A percentile compares a stretch with the other conserved stretches of the same genome.
Evolutionary conservation across 2,329 filamentous ascomycete species (phyloP).

Genomic region (Magnaporthiopsis incrustans): DNA sequence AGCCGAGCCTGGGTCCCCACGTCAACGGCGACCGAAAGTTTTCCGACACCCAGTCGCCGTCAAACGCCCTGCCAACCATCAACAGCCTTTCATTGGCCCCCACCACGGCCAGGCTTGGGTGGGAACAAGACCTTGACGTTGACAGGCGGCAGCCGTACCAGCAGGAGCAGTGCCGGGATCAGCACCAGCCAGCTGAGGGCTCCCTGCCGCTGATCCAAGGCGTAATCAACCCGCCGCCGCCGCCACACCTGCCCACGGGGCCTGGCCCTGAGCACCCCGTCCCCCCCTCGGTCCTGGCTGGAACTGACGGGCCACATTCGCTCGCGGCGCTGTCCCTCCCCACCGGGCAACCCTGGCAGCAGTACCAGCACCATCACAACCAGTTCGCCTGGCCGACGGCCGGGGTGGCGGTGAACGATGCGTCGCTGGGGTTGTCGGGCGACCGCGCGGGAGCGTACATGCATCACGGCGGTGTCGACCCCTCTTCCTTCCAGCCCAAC

Average conservation of each 20-base stretch:
- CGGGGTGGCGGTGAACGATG: not conserved
- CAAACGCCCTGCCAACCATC: not conserved
- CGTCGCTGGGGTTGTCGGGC: not conserved
- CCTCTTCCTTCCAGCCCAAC: not conserved
- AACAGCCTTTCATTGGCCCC: not conserved
- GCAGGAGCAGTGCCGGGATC: not conserved
- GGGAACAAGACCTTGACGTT: not conserved
- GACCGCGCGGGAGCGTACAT: not conserved
- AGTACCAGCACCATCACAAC: not conserved
- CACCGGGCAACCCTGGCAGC: not conserved
- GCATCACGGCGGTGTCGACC: too few species aligned
- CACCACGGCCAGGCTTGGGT: not conserved
- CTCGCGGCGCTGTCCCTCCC: not conserved
- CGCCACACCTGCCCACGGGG: not conserved
- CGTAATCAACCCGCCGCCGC: not conserved
- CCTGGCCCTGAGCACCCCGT: not conserved
- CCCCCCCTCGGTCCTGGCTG: not conserved
- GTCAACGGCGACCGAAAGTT: not conserved
- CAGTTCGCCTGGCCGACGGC: not conserved
- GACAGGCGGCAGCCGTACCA: not conserved
- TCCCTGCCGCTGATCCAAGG: too few species aligned
- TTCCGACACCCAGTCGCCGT: not conserved
- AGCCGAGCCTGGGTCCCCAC: not conserved
- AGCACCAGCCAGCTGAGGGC: not conserved
- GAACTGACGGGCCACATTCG: not conserved